Evolutionary conservation across 2,329 filamentous ascomycete species (phyloP).

Genomic region (Epichloe uncinata): DNA sequence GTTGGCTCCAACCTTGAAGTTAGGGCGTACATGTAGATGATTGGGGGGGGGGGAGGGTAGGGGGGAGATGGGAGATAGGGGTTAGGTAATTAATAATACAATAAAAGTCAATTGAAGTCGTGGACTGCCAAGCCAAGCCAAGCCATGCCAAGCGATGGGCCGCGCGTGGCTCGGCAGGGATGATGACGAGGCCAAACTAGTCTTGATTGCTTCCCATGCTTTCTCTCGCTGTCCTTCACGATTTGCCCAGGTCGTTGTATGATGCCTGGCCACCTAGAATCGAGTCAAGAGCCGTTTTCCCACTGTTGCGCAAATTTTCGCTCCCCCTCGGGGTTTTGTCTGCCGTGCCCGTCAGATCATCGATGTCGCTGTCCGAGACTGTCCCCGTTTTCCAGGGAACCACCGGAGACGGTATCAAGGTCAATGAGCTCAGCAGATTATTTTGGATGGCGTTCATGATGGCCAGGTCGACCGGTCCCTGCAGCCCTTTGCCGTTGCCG

Average conservation of each 20-base stretch:
- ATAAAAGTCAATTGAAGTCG: no score
- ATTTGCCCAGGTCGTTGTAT: no score
- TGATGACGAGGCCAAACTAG: no score
- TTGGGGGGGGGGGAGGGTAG: rapidly evolving
- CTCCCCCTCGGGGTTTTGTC: not conserved
- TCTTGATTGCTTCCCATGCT: no score
- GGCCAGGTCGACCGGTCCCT: not conserved
- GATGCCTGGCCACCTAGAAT: not conserved
- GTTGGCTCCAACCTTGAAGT: no score
- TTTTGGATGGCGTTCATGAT: constrained; percentile 1
- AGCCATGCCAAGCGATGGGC: no score
- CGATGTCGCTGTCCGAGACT: not conserved
- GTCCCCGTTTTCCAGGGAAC: not conserved
- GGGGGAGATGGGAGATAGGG: no score
- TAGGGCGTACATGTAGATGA: no score
- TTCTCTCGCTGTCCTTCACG: no score
- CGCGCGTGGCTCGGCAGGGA: no score
- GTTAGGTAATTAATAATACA: no score
- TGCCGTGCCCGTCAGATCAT: not conserved
- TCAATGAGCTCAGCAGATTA: not conserved
- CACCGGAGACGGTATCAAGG: not conserved
- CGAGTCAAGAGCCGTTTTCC: not conserved
- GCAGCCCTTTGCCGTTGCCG: not conserved
- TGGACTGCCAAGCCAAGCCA: no score
- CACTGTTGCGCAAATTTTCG: not conserved